These are phyloP conservation scores for Elsinoe necatrix DNA, from an alignment of 2,329 filamentous ascomycete species.

Conservation along the genomic window DNA sequence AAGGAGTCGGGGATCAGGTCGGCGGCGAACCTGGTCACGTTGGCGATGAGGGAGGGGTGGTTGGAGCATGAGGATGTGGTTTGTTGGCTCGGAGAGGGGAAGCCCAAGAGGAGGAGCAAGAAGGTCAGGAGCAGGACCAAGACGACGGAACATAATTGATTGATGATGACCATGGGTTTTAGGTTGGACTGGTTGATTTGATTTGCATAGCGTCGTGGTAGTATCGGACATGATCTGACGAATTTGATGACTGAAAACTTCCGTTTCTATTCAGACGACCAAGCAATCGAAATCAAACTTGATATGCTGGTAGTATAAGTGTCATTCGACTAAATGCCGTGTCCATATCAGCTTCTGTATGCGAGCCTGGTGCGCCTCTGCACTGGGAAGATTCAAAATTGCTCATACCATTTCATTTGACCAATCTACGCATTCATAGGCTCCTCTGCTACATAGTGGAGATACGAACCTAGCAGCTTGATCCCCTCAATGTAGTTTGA, in stretches of 20 bases:
- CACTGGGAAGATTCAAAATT: neutral
- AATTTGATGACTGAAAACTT: constrained; percentile 1
- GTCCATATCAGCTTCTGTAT: neutral
- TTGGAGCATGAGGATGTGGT: constrained; percentile 30
- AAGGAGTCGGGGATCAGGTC: constrained; percentile 15
- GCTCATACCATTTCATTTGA: neutral
- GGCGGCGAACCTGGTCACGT: constrained; percentile 23
- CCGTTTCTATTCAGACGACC: neutral
- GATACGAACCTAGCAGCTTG: constrained; percentile 87
- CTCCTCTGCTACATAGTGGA: constrained; percentile 94
- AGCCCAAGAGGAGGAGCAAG: neutral
- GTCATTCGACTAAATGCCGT: too few relatives aligned
- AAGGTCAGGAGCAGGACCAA: neutral
- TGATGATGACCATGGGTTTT: too few relatives aligned
- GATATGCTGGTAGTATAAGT: too few relatives aligned
- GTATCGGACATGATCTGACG: neutral
- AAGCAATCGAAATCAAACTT: neutral
- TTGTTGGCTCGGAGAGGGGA: constrained; percentile 16
- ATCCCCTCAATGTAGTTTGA: constrained; percentile 97
- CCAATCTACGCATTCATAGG: constrained; percentile 39
- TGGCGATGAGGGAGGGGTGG: constrained; percentile 30
- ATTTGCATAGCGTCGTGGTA: neutral
- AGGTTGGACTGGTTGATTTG: neutral
- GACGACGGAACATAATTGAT: neutral
- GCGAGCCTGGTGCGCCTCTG: neutral